Evolutionary conservation across 2,329 filamentous ascomycete species (phyloP).

Genomic region (Myotisia sp.): DNA sequence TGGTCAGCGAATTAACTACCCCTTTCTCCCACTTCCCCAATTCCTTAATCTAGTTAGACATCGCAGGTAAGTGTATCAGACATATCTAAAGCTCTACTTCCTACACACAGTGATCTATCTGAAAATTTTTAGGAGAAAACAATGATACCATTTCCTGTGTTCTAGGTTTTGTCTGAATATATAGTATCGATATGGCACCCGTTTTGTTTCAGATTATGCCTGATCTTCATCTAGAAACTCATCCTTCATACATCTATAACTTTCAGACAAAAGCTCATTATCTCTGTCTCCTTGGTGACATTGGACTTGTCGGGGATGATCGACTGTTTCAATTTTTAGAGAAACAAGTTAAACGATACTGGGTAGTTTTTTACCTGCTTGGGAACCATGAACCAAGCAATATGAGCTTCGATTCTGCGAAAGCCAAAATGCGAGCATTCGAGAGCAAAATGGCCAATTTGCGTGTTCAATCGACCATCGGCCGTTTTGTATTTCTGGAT

Average conservation of each 20-base stretch:
- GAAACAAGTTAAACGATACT: neutral
- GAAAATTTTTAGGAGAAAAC: too few species aligned
- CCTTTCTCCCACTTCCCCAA: too few species aligned
- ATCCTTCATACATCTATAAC: slow-evolving; percentile 34
- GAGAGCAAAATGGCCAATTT: slow-evolving; percentile 8
- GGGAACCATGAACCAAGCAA: slow-evolving; percentile 42
- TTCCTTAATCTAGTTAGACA: too few species aligned
- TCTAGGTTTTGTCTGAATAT: too few species aligned
- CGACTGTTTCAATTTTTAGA: neutral
- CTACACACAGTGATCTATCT: too few species aligned
- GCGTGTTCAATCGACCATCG: slow-evolving; percentile 7
- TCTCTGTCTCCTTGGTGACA: slow-evolving; percentile 28
- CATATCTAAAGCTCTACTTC: too few species aligned
- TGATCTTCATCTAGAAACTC: slow-evolving; percentile 37
- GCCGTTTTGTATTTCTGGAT: slow-evolving; percentile 25
- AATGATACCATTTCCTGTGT: too few species aligned
- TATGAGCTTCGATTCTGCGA: slow-evolving; percentile 10
- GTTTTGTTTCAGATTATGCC: neutral
- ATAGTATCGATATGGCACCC: neutral
- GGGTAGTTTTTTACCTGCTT: slow-evolving; percentile 18
- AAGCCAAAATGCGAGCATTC: slow-evolving; percentile 11
- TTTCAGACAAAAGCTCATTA: slow-evolving; percentile 33
- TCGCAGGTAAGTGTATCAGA: too few species aligned
- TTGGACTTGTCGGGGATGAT: neutral
- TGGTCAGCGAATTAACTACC: too few species aligned